Conservation (phyloP, 371 early-diverging fungal genomes). For the Enterospora canceri region DNA sequence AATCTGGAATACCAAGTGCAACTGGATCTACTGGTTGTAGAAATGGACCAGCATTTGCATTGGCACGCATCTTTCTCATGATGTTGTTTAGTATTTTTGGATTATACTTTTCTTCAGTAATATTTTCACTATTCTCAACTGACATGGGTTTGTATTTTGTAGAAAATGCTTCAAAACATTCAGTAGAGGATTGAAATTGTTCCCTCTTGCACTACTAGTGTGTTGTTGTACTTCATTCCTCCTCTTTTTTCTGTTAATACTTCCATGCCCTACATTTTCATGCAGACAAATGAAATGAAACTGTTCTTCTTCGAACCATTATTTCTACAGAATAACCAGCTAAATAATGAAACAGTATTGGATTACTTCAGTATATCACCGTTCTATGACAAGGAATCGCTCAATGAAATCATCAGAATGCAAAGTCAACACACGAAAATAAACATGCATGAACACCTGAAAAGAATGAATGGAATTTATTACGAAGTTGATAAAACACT, state of each 20-base stretch:
- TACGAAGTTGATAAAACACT: slow-evolving; percentile 17
- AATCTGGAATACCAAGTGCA: slow-evolving; percentile 70
- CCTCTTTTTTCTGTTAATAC: too few species aligned
- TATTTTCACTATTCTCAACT: too few species aligned
- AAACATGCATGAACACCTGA: slow-evolving; percentile 58
- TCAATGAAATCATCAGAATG: slow-evolving; percentile 84
- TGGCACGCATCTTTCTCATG: slow-evolving; percentile 64
- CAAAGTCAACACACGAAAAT: slow-evolving; percentile 76
- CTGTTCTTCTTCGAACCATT: slow-evolving; percentile 47
- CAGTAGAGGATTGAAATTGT: too few species aligned
- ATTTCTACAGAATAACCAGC: slow-evolving; percentile 36
- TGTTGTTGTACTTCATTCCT: too few species aligned
- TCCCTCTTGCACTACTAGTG: too few species aligned
- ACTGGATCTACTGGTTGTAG: slow-evolving; percentile 80
- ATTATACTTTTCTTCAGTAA: too few species aligned
- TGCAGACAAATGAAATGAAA: slow-evolving; percentile 14
- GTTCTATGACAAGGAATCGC: slow-evolving; percentile 83
- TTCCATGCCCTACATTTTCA: too few species aligned
- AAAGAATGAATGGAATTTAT: slow-evolving; percentile 26
- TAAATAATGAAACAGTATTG: slow-evolving; percentile 64
- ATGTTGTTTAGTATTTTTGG: slow-evolving; percentile 65
- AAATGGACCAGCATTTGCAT: slow-evolving; percentile 86
- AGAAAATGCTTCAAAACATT: too few species aligned
- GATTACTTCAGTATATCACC: slow-evolving; percentile 82
- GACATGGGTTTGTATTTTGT: too few species aligned